These are phyloP conservation scores for Amylocystis lapponica DNA, from an alignment of 768 basidiomycete genomes.

Conservation along the genomic window DNA sequence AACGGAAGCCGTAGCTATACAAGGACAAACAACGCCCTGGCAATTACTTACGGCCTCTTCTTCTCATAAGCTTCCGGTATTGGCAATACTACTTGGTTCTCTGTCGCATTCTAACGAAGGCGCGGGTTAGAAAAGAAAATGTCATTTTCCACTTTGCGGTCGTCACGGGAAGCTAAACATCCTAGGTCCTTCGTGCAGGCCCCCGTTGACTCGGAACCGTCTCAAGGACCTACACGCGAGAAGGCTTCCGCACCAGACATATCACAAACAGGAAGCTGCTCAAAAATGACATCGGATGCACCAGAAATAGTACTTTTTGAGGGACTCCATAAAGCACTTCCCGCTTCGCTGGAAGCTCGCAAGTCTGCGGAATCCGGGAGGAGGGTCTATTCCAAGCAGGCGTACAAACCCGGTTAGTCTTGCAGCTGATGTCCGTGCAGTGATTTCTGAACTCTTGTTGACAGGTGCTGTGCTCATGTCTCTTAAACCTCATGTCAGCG, in stretches of 20 bases:
- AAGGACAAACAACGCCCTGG: constrained; percentile 11
- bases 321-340: constrained; percentile 29
- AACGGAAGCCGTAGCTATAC: constrained; percentile 11
- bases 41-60: background rate
- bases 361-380: constrained; percentile 34
- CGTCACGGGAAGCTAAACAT: constrained; percentile 18
- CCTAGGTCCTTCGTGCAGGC: constrained; percentile 17
- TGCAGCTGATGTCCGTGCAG: background rate
- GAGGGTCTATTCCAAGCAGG: constrained; percentile 37
- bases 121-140: no score
- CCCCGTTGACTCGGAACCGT: background rate
- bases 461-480: constrained; percentile 58
- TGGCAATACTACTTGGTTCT: background rate
- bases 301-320: background rate
- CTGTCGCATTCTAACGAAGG: constrained; percentile 1
- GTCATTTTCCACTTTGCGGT: constrained; percentile 20
- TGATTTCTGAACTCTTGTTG: background rate
- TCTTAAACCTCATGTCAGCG: constrained; percentile 52
- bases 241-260: background rate
- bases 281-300: background rate
- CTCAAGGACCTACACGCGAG: no score
- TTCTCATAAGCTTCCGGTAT: background rate
- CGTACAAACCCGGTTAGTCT: constrained; percentile 32
- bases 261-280: no score
- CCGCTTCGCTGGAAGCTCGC: constrained; percentile 36